Evolutionary conservation across 331 rosid species (phyloP), one percentile per base, ranked within the genome.

Genomic region (Rhamnella rubrinervis): DNA sequence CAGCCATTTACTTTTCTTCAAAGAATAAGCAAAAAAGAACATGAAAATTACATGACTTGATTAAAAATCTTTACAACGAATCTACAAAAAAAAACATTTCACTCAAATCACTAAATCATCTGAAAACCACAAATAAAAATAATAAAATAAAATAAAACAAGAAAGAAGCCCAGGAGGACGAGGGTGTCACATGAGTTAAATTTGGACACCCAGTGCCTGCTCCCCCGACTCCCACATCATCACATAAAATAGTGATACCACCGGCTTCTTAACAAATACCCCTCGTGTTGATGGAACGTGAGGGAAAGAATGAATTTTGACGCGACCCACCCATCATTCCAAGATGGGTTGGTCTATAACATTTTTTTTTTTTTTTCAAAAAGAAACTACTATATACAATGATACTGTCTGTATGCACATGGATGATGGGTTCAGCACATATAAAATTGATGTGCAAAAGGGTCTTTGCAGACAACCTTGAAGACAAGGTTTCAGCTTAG

Each of bases 211-310:
- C 49, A 52, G 52, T 57, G 79, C 65, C 72, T 18, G 62, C 37
- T 52, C 49, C 35, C 64, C 16, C 53, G 14, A 44, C 49, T 44
- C 23, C 81, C 90, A 81, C 66, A 80, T 75, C 50, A 74, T 92
- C 98, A 84, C 89, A 12, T 40, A 26, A 68, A 68, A 38, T 16
- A 44, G 88, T 76, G 95, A 84, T 77, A 68, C 15, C 56, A 71
- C 15, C 56, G 89, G 82, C 91, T 71, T 55, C 73, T 71, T 72
- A 71, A 79, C 73, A 81, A 86, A 79, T 82, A 51, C 73, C 85
- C 92, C 87, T 78, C 80, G 55, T 41, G 90, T 88, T 59, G 92
- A 87, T 57, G 75, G 77, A 77, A 86, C 98, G 72, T 52, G 85
- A 88, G 87, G 84, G 92, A 85, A 68, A 78, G 73, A 68, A 68